Conservation (phyloP, 2,329 filamentous ascomycete genomes). For the Talaromyces sp. region DNA sequence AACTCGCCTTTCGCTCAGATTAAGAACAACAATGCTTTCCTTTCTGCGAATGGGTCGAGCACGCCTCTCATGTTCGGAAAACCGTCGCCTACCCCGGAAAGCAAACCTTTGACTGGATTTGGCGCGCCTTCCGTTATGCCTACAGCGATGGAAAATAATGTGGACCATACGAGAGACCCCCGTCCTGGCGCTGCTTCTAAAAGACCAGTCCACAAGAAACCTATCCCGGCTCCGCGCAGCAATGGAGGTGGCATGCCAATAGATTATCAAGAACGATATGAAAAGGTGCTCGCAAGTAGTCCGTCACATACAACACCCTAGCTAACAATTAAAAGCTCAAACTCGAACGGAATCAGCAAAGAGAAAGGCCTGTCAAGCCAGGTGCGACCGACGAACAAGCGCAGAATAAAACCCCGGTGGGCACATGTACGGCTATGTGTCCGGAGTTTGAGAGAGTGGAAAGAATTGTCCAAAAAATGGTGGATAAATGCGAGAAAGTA, state of each 20-base stretch:
- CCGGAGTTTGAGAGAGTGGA: conserved; percentile 58
- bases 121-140: conserved; percentile 12
- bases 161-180: conserved; percentile 15
- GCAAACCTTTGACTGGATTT: conserved; percentile 12
- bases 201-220: conserved; percentile 8
- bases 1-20: conserved; percentile 12
- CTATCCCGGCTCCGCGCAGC: conserved; percentile 9
- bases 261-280: conserved; percentile 30
- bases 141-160: conserved; percentile 2
- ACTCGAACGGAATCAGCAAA: conserved; percentile 44
- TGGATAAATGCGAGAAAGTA: conserved; percentile 56
- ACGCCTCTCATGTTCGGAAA: neutral
- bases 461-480: conserved; percentile 56
- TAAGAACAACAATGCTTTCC: conserved; percentile 5
- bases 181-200: conserved; percentile 7
- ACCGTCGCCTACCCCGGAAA: conserved; percentile 17
- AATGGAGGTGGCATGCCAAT: conserved; percentile 20
- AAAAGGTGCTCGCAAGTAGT: conserved; percentile 23
- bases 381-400: conserved; percentile 55
- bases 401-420: conserved; percentile 53
- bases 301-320: neutral
- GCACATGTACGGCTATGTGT: conserved; percentile 59
- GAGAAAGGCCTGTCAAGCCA: conserved; percentile 46
- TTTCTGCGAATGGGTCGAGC: conserved; percentile 2
- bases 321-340: conserved; percentile 36